Percentiles rank a stretch among this genome's conserved stretches.
These are phyloP conservation scores for Fistulinella prunicolor DNA, from an alignment of 768 basidiomycete species.

Conservation along the genomic window DNA sequence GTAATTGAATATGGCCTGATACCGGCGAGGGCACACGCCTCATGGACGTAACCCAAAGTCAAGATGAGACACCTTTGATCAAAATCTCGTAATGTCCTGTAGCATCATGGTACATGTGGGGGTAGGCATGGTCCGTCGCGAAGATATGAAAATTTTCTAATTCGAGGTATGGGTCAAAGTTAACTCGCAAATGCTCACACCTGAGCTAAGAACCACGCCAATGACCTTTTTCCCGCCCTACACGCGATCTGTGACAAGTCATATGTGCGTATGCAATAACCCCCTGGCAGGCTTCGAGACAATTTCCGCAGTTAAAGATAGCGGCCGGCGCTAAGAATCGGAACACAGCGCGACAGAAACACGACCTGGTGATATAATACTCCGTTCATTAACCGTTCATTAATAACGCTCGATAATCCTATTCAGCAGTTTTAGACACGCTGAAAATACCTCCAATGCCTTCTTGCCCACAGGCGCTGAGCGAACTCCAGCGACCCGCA, in stretches of 20 bases:
- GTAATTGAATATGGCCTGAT: conserved; percentile 2
- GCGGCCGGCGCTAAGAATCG: conserved; percentile 2
- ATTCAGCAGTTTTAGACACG: conserved; percentile 41
- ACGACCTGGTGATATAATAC: conserved; percentile 7
- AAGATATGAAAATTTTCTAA: conserved; percentile 12
- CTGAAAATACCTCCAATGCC: conserved; percentile 56
- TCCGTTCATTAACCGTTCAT: conserved; percentile 29
- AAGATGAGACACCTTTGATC: conserved; percentile 1
- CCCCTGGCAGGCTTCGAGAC: conserved; percentile 11
- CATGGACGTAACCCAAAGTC: conserved; percentile 16
- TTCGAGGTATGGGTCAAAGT: conserved; percentile 22
- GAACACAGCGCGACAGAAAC: background rate
- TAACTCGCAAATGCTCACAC: conserved; percentile 14
- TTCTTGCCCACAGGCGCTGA: conserved; percentile 29
- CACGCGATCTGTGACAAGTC: conserved; percentile 9
- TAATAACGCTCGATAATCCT: conserved; percentile 28
- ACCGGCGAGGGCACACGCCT: conserved; percentile 5
- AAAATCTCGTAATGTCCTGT: conserved; percentile 17
- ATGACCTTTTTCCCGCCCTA: conserved; percentile 12
- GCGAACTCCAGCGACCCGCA: conserved; percentile 53
- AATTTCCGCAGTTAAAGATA: conserved; percentile 26
- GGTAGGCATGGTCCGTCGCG: conserved; percentile 8
- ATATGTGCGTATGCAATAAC: conserved; percentile 9
- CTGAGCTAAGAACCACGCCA: conserved; percentile 9
- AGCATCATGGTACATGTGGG: conserved; percentile 1